Evolutionary conservation across 2,329 filamentous ascomycete species (phyloP).

Genomic region (Bipolaris zeicola): DNA sequence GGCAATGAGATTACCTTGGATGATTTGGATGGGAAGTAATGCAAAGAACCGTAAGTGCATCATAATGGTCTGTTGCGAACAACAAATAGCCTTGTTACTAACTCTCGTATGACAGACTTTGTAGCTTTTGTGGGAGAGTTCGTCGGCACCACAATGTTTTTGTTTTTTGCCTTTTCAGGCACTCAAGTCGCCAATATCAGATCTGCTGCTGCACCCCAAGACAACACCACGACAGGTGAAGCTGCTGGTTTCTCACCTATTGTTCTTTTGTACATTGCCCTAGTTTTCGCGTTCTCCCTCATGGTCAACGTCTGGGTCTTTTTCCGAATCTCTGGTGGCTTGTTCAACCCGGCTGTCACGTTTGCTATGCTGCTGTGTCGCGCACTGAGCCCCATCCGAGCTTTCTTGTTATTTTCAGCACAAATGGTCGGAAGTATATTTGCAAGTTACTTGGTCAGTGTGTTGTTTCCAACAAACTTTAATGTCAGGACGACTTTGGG

Average conservation of each 20-base stretch:
- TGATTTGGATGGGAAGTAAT: constrained; percentile 45
- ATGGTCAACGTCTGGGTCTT: constrained; percentile 51
- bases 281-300: constrained; percentile 45
- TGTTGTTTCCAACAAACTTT: constrained; percentile 54
- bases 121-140: constrained; percentile 56
- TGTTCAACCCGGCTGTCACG: constrained; percentile 43
- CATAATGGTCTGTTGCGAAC: neutral
- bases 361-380: constrained; percentile 47
- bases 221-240: constrained; percentile 52
- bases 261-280: constrained; percentile 48
- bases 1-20: constrained; percentile 42
- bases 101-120: constrained; percentile 32
- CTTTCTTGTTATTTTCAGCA: constrained; percentile 51
- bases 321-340: constrained; percentile 44
- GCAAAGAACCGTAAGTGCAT: constrained; percentile 43
- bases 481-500: constrained; percentile 55
- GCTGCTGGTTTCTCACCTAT: constrained; percentile 53
- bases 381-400: constrained; percentile 51
- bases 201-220: constrained; percentile 46
- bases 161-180: constrained; percentile 53
- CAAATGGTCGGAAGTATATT: constrained; percentile 55
- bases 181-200: constrained; percentile 57
- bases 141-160: constrained; percentile 53
- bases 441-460: constrained; percentile 52
- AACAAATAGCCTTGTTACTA: constrained; percentile 1